Evolutionary conservation across 2,329 filamentous ascomycete species (phyloP), one percentile per base, ranked within the genome.

Genomic region (Leptographium lundbergii): DNA sequence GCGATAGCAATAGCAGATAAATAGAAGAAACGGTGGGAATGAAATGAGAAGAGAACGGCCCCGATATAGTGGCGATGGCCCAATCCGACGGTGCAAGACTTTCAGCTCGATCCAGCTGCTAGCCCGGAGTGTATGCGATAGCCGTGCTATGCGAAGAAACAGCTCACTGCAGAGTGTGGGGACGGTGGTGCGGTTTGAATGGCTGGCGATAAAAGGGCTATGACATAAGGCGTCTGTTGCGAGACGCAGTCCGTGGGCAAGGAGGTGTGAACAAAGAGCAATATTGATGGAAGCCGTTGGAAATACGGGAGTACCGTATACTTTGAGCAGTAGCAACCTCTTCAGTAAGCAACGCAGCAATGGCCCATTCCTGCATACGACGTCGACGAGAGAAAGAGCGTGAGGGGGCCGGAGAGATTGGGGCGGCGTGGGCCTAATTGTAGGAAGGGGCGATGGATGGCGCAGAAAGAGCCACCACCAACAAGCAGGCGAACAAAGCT

Each of bases 371-470:
- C 39, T 42, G 14, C 39, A 17, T 7, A 14, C n/a, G n/a, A n/a
- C n/a, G n/a, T n/a, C n/a, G 22, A n/a, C n/a, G 10, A 13, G n/a
- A 11, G 39, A 56, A 48, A 9, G 54, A n/a, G 39, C 39, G 34
- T 55, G 53, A 55, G 53, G 54, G 54, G 53, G 54, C 54, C 11
- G 39, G 39, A n/a, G 54, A 56, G 54, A 25, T 32, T 56, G 54
- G 39, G 54, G 54, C 24, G 36, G 34, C 53, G 53, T 48, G 54
- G 36, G 17, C 54, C 54, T 56, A 56, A 29, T 45, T 56, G 39
- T 48, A 56, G 54, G 54, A 47, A 56, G 54, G 54, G 39, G 39
- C 54, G 54, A 47, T 56, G 24, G 34, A 29, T 25, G 53, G 7
- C 42, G 9, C 6, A 53, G 36, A 36, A 27, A 55, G 25, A 19